Percentiles rank a stretch among this genome's conserved stretches.
phyloP scores from a whole-genome alignment of 192 early-diverging fungal genomes.

The Coemansia sp. region DNA sequence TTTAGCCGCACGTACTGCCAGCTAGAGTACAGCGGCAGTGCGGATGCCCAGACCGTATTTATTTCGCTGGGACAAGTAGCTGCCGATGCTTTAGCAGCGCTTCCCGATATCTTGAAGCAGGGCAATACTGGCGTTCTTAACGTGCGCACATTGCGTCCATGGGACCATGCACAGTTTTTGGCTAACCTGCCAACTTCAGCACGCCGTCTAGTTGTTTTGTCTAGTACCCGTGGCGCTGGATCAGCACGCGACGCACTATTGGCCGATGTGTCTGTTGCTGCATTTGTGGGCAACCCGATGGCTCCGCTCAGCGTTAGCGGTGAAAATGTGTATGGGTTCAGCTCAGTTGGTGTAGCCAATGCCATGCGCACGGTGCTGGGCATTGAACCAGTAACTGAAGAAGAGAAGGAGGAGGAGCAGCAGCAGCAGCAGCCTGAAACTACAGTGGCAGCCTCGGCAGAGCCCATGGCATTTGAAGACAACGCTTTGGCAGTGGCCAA shows the following conservation, averaged over 20 bases:
- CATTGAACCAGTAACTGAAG: conserved; percentile 6
- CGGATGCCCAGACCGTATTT: conserved; percentile 72
- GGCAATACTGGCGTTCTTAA: conserved; percentile 67
- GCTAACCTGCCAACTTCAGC: conserved; percentile 63
- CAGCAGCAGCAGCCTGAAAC: neutral
- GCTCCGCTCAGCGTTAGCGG: conserved; percentile 16
- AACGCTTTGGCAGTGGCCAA: conserved; percentile 19
- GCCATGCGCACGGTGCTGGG: conserved; percentile 20
- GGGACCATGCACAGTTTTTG: conserved; percentile 73
- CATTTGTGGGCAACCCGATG: conserved; percentile 54
- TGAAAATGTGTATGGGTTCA: conserved; percentile 17
- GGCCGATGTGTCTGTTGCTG: conserved; percentile 70
- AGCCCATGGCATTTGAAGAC: conserved; percentile 4
- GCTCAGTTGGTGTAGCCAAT: neutral
- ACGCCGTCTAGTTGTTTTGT: conserved; percentile 74
- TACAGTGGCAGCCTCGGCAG: neutral
- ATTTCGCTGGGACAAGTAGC: conserved; percentile 70
- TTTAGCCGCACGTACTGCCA: conserved; percentile 66
- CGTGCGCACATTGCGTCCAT: conserved; percentile 80
- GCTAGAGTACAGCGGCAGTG: conserved; percentile 80
- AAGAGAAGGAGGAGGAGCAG: conserved; percentile 4
- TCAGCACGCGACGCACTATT: conserved; percentile 62
- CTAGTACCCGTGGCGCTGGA: conserved; percentile 53
- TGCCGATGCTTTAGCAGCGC: conserved; percentile 53
- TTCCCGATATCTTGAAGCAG: conserved; percentile 42